Conservation (phyloP, 768 basidiomycete species). For the Russula olivacea region DNA sequence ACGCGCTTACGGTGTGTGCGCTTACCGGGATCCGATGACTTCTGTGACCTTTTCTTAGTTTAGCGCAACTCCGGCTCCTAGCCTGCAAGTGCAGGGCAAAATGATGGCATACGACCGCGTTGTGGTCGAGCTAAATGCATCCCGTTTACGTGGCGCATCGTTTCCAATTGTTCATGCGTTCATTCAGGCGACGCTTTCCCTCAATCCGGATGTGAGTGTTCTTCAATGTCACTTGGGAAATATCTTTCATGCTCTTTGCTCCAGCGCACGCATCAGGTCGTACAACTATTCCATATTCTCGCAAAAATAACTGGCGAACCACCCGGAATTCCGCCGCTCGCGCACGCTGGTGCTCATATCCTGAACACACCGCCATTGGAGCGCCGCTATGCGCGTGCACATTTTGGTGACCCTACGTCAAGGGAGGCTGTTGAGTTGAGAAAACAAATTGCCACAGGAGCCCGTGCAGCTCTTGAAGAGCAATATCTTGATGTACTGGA, state of each 20-base stretch:
- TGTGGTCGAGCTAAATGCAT: slow-evolving; percentile 68
- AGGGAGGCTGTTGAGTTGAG: slow-evolving; percentile 62
- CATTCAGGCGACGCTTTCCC: slow-evolving; percentile 57
- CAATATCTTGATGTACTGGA: slow-evolving; percentile 86
- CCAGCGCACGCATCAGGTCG: slow-evolving; percentile 53
- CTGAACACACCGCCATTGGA: slow-evolving; percentile 75
- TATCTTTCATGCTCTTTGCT: slow-evolving; percentile 2
- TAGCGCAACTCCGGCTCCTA: slow-evolving; percentile 49
- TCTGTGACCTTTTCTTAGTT: slow-evolving; percentile 30
- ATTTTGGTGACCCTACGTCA: slow-evolving; percentile 59
- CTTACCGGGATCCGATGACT: not conserved
- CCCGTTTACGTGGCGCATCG: slow-evolving; percentile 63
- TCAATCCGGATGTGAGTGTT: slow-evolving; percentile 50
- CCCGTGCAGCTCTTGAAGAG: slow-evolving; percentile 76
- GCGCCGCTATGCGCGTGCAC: slow-evolving; percentile 75
- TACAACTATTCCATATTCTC: slow-evolving; percentile 67
- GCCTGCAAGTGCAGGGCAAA: slow-evolving; percentile 80
- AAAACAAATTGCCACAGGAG: slow-evolving; percentile 70
- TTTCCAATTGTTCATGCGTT: slow-evolving; percentile 73
- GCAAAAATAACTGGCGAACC: slow-evolving; percentile 74
- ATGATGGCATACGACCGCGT: slow-evolving; percentile 95
- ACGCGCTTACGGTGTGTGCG: slow-evolving; percentile 44
- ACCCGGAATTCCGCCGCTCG: slow-evolving; percentile 64
- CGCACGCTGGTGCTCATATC: slow-evolving; percentile 77
- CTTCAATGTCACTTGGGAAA: not conserved